Conservation (phyloP, 1,284 basidiomycete species). For the Ustilago loliicola region DNA sequence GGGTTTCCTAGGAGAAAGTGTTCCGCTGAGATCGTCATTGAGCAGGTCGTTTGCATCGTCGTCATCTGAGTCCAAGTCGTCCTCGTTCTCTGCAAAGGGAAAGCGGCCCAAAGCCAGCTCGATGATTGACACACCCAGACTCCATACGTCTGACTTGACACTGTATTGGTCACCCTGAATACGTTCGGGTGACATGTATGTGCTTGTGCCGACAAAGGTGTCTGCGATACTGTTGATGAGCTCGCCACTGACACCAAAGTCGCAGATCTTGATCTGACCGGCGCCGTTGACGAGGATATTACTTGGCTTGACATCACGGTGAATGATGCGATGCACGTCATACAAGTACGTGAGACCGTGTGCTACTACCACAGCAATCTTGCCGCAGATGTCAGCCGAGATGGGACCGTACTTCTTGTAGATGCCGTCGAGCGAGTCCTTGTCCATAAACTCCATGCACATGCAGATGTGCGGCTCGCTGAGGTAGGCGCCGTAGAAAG, state of each 20-base stretch:
- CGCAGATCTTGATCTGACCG: slow-evolving; percentile 97
- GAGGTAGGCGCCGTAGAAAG: slow-evolving; percentile 95
- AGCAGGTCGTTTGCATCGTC: slow-evolving; percentile 21
- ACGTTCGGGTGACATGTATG: slow-evolving; percentile 99
- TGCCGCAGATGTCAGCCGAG: slow-evolving; percentile 87
- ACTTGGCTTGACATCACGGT: slow-evolving; percentile 98
- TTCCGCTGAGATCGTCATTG: slow-evolving; percentile 57
- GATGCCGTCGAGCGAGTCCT: slow-evolving; percentile 82
- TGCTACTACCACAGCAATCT: slow-evolving; percentile 91
- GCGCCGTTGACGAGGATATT: slow-evolving; percentile 94
- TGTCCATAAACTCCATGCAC: slow-evolving; percentile 97
- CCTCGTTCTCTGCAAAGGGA: slow-evolving; percentile 76
- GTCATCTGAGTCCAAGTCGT: slow-evolving; percentile 37
- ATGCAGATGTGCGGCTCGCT: slow-evolving; percentile 98
- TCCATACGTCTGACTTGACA: slow-evolving; percentile 98
- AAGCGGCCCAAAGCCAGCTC: slow-evolving; percentile 93
- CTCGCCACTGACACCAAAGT: slow-evolving; percentile 98
- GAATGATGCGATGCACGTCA: slow-evolving; percentile 98
- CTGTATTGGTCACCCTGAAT: slow-evolving; percentile 98
- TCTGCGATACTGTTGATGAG: slow-evolving; percentile 98
- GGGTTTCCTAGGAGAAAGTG: slow-evolving; percentile 60
- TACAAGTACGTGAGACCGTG: slow-evolving; percentile 97
- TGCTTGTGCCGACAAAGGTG: slow-evolving; percentile 97
- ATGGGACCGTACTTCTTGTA: slow-evolving; percentile 94
- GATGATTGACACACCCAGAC: slow-evolving; percentile 92